Conservation (phyloP, 2,329 filamentous ascomycete genomes). For the Aspergillus pseudoglaucus region DNA sequence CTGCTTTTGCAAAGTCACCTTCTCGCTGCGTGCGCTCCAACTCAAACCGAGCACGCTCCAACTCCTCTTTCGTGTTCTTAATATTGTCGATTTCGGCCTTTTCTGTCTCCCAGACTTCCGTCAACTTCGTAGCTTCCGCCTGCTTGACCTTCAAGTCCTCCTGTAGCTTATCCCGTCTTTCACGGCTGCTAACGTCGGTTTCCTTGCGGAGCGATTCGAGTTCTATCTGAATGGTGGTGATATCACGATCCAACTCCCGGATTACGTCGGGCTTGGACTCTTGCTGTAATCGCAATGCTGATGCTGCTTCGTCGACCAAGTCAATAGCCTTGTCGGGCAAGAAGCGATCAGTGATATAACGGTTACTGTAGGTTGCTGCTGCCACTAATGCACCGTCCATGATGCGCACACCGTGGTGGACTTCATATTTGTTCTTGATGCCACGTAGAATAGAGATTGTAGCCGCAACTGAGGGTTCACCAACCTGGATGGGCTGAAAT, state of each 20-base stretch:
- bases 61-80: conserved; percentile 79
- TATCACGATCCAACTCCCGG: conserved; percentile 83
- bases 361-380: conserved; percentile 84
- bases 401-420: conserved; percentile 93
- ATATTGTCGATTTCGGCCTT: conserved; percentile 76
- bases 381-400: conserved; percentile 88
- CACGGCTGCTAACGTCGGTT: conserved; percentile 79
- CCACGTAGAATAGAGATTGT: conserved; percentile 92
- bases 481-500: conserved; percentile 92
- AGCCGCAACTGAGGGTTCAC: conserved; percentile 82
- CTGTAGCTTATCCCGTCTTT: conserved; percentile 81
- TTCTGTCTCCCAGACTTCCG: conserved; percentile 84
- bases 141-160: conserved; percentile 68
- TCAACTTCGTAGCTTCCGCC: conserved; percentile 67
- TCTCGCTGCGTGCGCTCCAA: conserved; percentile 81
- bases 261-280: conserved; percentile 96
- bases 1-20: conserved; percentile 84
- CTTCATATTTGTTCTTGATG: conserved; percentile 96
- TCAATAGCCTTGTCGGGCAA: conserved; percentile 97
- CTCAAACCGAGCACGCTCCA: conserved; percentile 78
- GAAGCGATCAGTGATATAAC: conserved; percentile 94
- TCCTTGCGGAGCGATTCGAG: conserved; percentile 91
- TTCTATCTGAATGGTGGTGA: conserved; percentile 97
- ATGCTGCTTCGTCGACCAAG: conserved; percentile 90
- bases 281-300: conserved; percentile 81